Conservation (phyloP, 208 protist species). For the Trypanosoma scelopori region DNA sequence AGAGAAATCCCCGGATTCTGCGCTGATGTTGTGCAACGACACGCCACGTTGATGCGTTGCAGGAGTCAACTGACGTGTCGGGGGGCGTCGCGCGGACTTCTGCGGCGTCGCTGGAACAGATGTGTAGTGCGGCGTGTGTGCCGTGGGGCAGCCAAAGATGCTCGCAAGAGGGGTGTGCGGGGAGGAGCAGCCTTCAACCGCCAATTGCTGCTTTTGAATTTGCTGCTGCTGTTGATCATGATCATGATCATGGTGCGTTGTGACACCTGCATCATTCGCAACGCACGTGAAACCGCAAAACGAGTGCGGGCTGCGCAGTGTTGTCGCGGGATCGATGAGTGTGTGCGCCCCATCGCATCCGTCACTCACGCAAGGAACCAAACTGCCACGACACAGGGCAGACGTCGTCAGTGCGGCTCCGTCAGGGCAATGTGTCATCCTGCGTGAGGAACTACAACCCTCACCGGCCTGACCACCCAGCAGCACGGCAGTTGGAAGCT, state of each 20-base stretch:
- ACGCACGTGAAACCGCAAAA: too few species aligned
- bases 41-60: conserved; percentile 13
- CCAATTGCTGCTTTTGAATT: neutral
- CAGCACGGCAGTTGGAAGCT: neutral
- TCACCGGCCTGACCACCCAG: neutral
- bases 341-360: neutral
- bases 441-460: too few species aligned
- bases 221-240: neutral
- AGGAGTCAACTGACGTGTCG: conserved; percentile 14
- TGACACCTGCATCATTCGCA: too few species aligned
- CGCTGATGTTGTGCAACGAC: conserved; percentile 15
- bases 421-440: neutral
- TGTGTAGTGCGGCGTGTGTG: conserved; percentile 19
- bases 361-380: neutral
- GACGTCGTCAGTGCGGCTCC: too few species aligned
- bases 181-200: conserved; percentile 1
- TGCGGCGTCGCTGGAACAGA: conserved; percentile 43
- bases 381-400: neutral
- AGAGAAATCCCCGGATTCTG: conserved; percentile 16
- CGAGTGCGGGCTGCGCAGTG: neutral
- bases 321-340: neutral
- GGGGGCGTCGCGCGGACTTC: conserved; percentile 35
- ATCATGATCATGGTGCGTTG: neutral
- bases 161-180: conserved; percentile 41
- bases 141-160: conserved; percentile 11